phyloP scores from a whole-genome alignment of 129 eudicot genomes.

The Arctium minus region DNA sequence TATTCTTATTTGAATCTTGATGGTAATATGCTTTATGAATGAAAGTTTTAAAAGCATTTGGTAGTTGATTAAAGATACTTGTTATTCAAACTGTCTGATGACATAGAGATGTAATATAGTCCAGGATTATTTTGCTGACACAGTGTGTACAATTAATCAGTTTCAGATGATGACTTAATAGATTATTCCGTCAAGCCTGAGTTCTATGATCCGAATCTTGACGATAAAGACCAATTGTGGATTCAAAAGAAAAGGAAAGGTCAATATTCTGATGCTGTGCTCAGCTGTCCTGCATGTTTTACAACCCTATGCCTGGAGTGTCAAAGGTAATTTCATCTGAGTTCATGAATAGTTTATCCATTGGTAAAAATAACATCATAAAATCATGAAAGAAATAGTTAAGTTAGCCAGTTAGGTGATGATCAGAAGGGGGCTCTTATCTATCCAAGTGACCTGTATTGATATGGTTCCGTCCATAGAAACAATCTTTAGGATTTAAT shows the following conservation, averaged over 20 bases:
- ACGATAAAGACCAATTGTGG: constrained; percentile 79
- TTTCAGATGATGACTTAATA: constrained; percentile 87
- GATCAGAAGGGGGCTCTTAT: neutral
- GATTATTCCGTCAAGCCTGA: constrained; percentile 80
- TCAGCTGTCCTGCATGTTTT: constrained; percentile 97
- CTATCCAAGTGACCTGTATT: neutral
- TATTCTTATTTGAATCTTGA: neutral
- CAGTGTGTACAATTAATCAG: constrained; percentile 28
- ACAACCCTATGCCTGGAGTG: constrained; percentile 86
- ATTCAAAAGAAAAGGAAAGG: constrained; percentile 74
- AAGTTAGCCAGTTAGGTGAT: neutral
- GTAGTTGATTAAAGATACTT: neutral
- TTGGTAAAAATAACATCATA: neutral
- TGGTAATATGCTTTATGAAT: constrained; percentile 3
- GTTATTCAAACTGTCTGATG: neutral
- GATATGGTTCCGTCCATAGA: neutral
- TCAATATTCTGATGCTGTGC: constrained; percentile 80
- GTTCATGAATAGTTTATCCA: neutral
- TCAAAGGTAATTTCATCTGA: constrained; percentile 56
- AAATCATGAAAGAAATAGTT: neutral
- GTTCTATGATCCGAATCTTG: constrained; percentile 82
- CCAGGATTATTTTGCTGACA: neutral
- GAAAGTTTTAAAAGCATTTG: neutral
- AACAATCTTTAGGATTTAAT: neutral
- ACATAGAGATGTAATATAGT: neutral